Conservation (phyloP, 1,284 basidiomycete species). For the Heterobasidion annosum region DNA sequence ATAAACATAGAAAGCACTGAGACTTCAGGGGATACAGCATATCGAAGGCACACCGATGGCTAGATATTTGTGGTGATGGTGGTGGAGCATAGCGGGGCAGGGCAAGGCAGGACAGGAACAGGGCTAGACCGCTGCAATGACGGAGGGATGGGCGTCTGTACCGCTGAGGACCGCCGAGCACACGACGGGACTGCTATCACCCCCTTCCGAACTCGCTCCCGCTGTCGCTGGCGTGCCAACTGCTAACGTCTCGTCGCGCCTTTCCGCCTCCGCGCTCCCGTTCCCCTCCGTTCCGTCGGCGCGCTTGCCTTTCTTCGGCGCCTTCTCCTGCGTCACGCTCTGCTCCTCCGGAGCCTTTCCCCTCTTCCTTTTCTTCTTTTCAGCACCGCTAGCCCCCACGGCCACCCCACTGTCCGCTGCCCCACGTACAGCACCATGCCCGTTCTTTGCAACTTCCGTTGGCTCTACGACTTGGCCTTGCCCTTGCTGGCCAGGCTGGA, state of each 20-base stretch:
- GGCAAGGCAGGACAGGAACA: not conserved
- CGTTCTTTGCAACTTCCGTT: not conserved
- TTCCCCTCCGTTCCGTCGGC: not conserved
- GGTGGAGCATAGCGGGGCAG: not conserved
- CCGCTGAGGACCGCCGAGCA: not conserved
- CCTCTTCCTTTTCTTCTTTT: constrained; percentile 21
- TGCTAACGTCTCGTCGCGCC: not conserved
- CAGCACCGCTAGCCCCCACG: constrained; percentile 9
- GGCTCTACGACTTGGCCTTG: not conserved
- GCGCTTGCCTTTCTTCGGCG: constrained; percentile 24
- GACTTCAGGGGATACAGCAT: not conserved
- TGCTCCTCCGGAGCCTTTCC: not conserved
- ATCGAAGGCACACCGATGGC: not conserved
- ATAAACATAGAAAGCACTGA: not conserved
- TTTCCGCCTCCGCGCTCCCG: constrained; percentile 19
- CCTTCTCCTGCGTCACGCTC: constrained; percentile 18
- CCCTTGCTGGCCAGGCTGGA: constrained; percentile 16
- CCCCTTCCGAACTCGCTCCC: not conserved
- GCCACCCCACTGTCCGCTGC: constrained; percentile 14
- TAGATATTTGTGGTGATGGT: not conserved
- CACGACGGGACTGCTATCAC: constrained; percentile 8
- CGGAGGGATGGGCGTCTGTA: constrained; percentile 9
- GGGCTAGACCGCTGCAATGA: constrained; percentile 10
- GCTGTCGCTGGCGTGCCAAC: not conserved
- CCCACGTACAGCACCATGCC: constrained; percentile 5